phyloP scores from a whole-genome alignment of 75 land plant species.

The Cryptomeria japonica region DNA sequence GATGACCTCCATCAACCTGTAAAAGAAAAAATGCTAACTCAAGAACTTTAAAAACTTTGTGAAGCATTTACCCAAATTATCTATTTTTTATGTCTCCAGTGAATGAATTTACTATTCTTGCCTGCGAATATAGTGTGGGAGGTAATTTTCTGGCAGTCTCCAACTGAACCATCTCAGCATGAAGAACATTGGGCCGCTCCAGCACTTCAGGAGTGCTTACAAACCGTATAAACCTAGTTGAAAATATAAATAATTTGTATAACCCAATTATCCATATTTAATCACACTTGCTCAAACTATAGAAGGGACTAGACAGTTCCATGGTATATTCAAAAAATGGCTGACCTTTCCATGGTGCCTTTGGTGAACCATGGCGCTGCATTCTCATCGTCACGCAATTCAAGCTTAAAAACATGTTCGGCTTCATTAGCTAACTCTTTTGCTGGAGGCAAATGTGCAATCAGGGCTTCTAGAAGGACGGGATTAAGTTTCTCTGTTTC shows the following conservation, averaged over 20 bases:
- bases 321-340: neutral
- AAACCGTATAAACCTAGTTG: conserved; percentile 18
- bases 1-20: neutral
- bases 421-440: conserved; percentile 12
- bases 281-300: neutral
- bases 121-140: neutral
- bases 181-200: conserved; percentile 15
- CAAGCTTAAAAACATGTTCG: conserved; percentile 17
- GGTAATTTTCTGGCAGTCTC: conserved; percentile 14
- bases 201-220: conserved; percentile 26
- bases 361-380: conserved; percentile 27
- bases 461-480: conserved; percentile 18
- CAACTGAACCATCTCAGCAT: conserved; percentile 21
- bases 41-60: neutral
- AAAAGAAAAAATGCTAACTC: neutral
- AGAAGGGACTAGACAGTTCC: neutral
- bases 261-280: neutral
- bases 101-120: neutral
- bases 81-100: neutral
- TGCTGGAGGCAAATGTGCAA: conserved; percentile 24
- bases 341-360: conserved; percentile 24
- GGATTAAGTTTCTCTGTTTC: conserved; percentile 24
- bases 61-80: neutral
- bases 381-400: conserved; percentile 7
- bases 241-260: neutral